These are phyloP conservation scores for Malassezia obtusa DNA, from an alignment of 1,284 basidiomycete species.

Conservation along the genomic window DNA sequence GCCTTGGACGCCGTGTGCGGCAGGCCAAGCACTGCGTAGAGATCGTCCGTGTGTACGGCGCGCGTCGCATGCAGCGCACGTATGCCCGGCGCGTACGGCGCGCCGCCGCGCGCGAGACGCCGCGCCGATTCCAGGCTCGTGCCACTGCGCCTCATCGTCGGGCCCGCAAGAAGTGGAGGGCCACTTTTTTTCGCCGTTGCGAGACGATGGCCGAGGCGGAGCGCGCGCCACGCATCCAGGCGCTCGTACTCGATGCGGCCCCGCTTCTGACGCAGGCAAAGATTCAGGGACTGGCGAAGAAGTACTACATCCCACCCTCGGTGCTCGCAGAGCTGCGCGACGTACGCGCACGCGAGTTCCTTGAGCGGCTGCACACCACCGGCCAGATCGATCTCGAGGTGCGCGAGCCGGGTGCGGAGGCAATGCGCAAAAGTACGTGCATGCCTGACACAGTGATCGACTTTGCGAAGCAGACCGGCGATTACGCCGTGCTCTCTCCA, in stretches of 20 bases:
- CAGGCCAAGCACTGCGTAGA: slow-evolving; percentile 30
- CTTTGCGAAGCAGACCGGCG: slow-evolving; percentile 90
- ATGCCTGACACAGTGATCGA: slow-evolving; percentile 59
- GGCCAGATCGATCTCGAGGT: slow-evolving; percentile 35
- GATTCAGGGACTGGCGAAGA: slow-evolving; percentile 33
- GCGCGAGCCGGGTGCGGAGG: slow-evolving; percentile 35
- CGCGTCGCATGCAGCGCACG: neutral
- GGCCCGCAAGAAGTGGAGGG: neutral
- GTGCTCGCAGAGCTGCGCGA: slow-evolving; percentile 45
- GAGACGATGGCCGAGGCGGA: neutral
- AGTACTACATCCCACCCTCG: slow-evolving; percentile 38
- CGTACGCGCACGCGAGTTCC: slow-evolving; percentile 34
- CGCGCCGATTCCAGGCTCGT: neutral
- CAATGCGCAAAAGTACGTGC: slow-evolving; percentile 18
- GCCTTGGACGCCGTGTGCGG: slow-evolving; percentile 26
- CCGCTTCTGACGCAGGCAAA: slow-evolving; percentile 40
- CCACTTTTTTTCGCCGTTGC: slow-evolving; percentile 5
- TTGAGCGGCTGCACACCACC: slow-evolving; percentile 31
- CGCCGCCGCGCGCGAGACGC: neutral
- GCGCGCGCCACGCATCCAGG: slow-evolving; percentile 26
- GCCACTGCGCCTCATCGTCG: neutral
- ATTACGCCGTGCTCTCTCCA: slow-evolving; percentile 81
- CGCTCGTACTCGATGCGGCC: slow-evolving; percentile 42
- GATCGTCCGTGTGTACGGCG: slow-evolving; percentile 8
- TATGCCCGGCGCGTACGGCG: neutral